Conservation (phyloP, 1,139 yeast genomes). For the Pichia sp. region DNA sequence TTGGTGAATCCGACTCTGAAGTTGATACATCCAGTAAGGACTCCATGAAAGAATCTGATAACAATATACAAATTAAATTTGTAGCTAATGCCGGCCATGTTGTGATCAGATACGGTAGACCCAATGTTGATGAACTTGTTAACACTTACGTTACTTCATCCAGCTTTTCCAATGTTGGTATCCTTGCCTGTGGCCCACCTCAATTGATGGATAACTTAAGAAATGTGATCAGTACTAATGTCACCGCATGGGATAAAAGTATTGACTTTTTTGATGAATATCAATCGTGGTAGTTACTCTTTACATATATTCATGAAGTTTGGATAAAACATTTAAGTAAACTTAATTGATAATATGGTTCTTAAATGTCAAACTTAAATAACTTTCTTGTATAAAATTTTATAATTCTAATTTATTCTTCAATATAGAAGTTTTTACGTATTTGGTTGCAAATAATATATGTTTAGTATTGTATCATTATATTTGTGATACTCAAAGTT, state of each 20-base stretch:
- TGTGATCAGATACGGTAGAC: not conserved
- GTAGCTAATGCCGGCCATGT: not conserved
- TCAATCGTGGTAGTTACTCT: slow-evolving; percentile 16
- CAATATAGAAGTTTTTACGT: not conserved
- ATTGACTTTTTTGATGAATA: slow-evolving; percentile 22
- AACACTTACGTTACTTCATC: slow-evolving; percentile 31
- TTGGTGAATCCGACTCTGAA: not conserved
- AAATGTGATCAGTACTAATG: slow-evolving; percentile 10
- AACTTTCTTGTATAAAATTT: not conserved
- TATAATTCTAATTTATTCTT: no score
- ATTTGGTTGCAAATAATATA: no score
- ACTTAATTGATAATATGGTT: not conserved
- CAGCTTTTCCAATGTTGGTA: slow-evolving; percentile 32
- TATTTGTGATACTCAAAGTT: no score
- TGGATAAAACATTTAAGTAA: not conserved
- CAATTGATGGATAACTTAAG: slow-evolving; percentile 36
- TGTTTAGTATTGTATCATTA: no score
- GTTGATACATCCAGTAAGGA: not conserved
- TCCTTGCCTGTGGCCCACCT: slow-evolving; percentile 42
- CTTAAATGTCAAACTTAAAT: no score
- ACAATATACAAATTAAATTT: not conserved
- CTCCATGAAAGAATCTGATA: not conserved
- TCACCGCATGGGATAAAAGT: slow-evolving; percentile 12
- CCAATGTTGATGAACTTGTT: slow-evolving; percentile 19
- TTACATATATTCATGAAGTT: not conserved